Conservation (phyloP, 106 monocot species). For the Alisma plantagoaquatica region DNA sequence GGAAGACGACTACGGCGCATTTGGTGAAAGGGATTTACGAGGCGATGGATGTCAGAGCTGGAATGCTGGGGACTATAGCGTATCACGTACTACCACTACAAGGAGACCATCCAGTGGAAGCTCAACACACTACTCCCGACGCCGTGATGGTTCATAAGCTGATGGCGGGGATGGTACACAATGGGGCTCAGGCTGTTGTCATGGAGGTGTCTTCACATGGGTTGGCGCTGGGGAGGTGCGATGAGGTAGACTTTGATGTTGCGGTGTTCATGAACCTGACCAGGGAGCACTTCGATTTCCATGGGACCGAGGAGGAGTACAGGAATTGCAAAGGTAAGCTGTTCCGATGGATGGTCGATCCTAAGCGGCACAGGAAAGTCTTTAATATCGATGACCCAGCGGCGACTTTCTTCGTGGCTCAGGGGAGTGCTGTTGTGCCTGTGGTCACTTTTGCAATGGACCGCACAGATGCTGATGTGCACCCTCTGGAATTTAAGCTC, state of each 20-base stretch:
- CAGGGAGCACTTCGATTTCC: slow-evolving; percentile 32
- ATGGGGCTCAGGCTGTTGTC: slow-evolving; percentile 9
- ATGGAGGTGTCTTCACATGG: slow-evolving; percentile 12
- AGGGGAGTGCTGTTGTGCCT: slow-evolving; percentile 59
- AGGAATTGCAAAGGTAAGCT: slow-evolving; percentile 40
- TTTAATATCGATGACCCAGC: slow-evolving; percentile 78
- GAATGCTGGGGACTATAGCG: slow-evolving; percentile 52
- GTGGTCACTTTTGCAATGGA: slow-evolving; percentile 65
- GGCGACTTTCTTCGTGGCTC: slow-evolving; percentile 38
- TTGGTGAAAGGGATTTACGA: slow-evolving; percentile 70
- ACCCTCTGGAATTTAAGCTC: slow-evolving; percentile 60
- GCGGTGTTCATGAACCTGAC: slow-evolving; percentile 45
- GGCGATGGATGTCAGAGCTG: slow-evolving; percentile 55
- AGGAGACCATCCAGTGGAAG: slow-evolving; percentile 45
- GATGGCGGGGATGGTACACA: slow-evolving; percentile 13
- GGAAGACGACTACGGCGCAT: slow-evolving; percentile 48
- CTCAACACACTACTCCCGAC: slow-evolving; percentile 31
- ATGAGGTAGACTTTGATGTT: too few species aligned
- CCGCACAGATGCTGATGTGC: slow-evolving; percentile 62
- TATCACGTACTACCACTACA: slow-evolving; percentile 43
- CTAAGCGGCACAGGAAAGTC: slow-evolving; percentile 53
- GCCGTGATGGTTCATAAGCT: slow-evolving; percentile 12
- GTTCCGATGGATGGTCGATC: slow-evolving; percentile 72
- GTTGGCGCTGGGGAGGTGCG: slow-evolving; percentile 25
- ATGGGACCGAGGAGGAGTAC: slow-evolving; percentile 46